These are phyloP conservation scores for Kazachstania taianensis DNA, from an alignment of 805 yeast genomes.

Conservation along the genomic window DNA sequence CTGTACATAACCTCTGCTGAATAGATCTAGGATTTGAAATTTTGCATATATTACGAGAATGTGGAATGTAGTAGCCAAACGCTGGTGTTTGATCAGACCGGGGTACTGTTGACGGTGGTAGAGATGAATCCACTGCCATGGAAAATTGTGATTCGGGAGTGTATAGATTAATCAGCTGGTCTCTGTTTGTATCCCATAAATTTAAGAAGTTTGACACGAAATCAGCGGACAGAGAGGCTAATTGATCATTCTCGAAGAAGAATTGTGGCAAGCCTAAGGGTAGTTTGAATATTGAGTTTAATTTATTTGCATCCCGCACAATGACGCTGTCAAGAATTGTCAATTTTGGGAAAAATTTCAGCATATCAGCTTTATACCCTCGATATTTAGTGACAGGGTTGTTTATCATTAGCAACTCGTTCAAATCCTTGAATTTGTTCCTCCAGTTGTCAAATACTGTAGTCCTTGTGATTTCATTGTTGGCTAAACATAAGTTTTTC, in stretches of 20 bases:
- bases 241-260: conserved; percentile 71
- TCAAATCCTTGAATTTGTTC: conserved; percentile 57
- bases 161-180: conserved; percentile 60
- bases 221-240: conserved; percentile 62
- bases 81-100: conserved; percentile 30
- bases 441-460: conserved; percentile 65
- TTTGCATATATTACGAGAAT: conserved; percentile 67
- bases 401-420: conserved; percentile 69
- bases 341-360: conserved; percentile 70
- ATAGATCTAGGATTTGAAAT: conserved; percentile 48
- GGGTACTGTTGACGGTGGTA: conserved; percentile 39
- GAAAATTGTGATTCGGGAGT: conserved; percentile 82
- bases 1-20: conserved; percentile 49
- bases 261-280: conserved; percentile 50
- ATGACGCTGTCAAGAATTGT: conserved; percentile 67
- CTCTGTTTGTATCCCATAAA: conserved; percentile 73
- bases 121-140: conserved; percentile 59
- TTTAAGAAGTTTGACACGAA: conserved; percentile 68
- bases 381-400: conserved; percentile 57
- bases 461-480: conserved; percentile 54
- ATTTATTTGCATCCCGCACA: conserved; percentile 62
- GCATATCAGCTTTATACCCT: conserved; percentile 47
- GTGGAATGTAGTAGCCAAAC: conserved; percentile 60
- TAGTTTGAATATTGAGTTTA: conserved; percentile 41
- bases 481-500: conserved; percentile 68